Evolutionary conservation across 2,329 filamentous ascomycete species (phyloP).

Genomic region (Fusarium mexicanum): DNA sequence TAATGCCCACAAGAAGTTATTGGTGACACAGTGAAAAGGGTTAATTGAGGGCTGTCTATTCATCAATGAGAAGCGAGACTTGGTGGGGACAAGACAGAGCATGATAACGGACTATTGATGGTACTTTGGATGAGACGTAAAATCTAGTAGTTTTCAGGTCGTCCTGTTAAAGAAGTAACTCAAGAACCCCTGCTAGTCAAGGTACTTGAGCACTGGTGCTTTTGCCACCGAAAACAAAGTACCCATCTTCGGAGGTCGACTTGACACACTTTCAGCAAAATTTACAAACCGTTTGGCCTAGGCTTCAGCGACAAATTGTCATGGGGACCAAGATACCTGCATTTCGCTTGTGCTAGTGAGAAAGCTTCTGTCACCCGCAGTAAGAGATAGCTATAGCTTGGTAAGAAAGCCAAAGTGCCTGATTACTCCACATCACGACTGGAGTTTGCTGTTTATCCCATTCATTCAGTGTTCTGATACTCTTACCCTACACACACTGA

Average conservation of each 20-base stretch:
- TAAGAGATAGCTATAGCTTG: too few relatives aligned
- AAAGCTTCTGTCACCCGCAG: fast-evolving
- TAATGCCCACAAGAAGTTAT: fast-evolving
- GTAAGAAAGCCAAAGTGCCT: too few relatives aligned
- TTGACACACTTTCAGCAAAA: fast-evolving
- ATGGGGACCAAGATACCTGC: fast-evolving
- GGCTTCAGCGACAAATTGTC: fast-evolving
- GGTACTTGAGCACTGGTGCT: background rate
- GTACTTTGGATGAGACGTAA: fast-evolving
- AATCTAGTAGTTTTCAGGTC: too few relatives aligned
- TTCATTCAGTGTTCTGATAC: background rate
- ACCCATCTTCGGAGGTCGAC: fast-evolving
- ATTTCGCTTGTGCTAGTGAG: too few relatives aligned
- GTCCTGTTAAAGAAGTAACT: background rate
- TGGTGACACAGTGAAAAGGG: background rate
- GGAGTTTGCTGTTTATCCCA: background rate
- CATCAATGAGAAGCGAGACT: background rate
- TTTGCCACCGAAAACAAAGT: fast-evolving
- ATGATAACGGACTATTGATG: fast-evolving
- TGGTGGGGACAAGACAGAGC: fast-evolving
- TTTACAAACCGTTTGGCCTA: fast-evolving
- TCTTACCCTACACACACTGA: background rate
- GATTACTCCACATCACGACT: too few relatives aligned
- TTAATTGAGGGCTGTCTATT: too few relatives aligned
- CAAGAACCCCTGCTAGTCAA: fast-evolving